Percentiles rank a stretch among this genome's conserved stretches.
Conservation (phyloP, 2,329 filamentous ascomycete genomes). For the Stromatinia cepivora region DNA sequence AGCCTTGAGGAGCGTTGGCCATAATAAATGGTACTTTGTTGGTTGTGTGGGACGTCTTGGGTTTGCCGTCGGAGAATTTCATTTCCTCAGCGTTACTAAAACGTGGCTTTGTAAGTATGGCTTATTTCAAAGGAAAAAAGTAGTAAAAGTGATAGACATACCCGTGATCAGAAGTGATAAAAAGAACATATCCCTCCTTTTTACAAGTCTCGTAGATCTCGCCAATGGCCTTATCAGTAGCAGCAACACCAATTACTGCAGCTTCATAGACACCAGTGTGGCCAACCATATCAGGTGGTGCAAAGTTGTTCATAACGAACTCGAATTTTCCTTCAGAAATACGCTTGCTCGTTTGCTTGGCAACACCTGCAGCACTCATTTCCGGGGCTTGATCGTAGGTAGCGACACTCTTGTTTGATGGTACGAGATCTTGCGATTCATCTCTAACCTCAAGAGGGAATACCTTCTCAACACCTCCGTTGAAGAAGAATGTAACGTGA, state of each 20-base stretch:
- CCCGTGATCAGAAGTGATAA: conserved; percentile 95
- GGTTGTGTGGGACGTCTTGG: conserved; percentile 96
- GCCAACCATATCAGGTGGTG: conserved; percentile 98
- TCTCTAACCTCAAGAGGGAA: conserved; percentile 91
- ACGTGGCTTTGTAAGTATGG: conserved; percentile 32
- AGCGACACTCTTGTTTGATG: conserved; percentile 83
- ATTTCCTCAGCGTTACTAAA: conserved; percentile 89
- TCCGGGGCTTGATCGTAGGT: conserved; percentile 94
- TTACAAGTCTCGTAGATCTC: conserved; percentile 92
- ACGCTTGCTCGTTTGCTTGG: conserved; percentile 84
- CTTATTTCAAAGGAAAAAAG: background rate
- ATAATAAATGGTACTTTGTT: conserved; percentile 99
- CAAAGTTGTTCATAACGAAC: conserved; percentile 99
- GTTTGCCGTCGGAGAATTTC: conserved; percentile 92
- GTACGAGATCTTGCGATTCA: conserved; percentile 73
- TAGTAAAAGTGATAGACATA: conserved; percentile 43
- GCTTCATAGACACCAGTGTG: conserved; percentile 98
- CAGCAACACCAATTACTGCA: conserved; percentile 77
- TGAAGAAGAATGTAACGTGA: conserved; percentile 99
- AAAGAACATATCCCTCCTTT: conserved; percentile 87
- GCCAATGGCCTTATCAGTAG: conserved; percentile 93
- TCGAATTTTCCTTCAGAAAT: conserved; percentile 84
- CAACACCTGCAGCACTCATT: conserved; percentile 92
- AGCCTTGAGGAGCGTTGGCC: conserved; percentile 91
- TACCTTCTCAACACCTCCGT: conserved; percentile 95